phyloP scores from a whole-genome alignment of 176 grass and related monocot species.

The Juncus effusus region DNA sequence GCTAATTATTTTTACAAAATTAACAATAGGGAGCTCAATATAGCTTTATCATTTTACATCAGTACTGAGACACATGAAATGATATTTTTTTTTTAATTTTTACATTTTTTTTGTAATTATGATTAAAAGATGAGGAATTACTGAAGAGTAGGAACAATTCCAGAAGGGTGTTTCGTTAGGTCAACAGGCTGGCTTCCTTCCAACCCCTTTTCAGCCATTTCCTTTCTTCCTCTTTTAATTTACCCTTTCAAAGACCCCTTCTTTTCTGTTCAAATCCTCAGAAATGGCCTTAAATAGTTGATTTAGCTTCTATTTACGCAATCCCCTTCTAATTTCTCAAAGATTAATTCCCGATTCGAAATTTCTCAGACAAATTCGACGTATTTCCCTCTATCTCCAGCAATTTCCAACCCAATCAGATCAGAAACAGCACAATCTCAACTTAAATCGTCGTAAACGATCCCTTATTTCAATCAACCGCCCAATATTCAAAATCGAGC shows the following conservation, averaged over 20 bases:
- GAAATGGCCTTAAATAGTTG: constrained; percentile 6
- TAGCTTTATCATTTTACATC: too few species aligned
- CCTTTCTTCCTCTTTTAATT: background rate
- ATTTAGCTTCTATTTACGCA: background rate
- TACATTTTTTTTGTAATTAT: too few species aligned
- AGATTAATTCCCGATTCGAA: too few species aligned
- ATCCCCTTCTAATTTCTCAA: background rate
- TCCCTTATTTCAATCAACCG: background rate
- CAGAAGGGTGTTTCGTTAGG: constrained; percentile 82
- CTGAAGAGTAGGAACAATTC: constrained; percentile 95
- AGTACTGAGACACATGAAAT: too few species aligned
- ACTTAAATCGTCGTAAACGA: background rate
- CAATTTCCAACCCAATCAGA: background rate
- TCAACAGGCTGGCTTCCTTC: constrained; percentile 89
- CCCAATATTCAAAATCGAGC: background rate
- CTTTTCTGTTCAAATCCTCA: background rate
- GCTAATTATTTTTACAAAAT: too few species aligned
- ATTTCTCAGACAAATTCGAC: too few species aligned
- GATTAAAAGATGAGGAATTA: constrained; percentile 28
- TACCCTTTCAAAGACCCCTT: background rate
- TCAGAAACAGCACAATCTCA: constrained; percentile 1
- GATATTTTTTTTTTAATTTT: too few species aligned
- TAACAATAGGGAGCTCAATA: too few species aligned
- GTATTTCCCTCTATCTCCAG: background rate
- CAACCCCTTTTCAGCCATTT: constrained; percentile 65